These are phyloP conservation scores for Ambrosia artemisiifolia DNA, from an alignment of 129 eudicot genomes.

Conservation along the genomic window DNA sequence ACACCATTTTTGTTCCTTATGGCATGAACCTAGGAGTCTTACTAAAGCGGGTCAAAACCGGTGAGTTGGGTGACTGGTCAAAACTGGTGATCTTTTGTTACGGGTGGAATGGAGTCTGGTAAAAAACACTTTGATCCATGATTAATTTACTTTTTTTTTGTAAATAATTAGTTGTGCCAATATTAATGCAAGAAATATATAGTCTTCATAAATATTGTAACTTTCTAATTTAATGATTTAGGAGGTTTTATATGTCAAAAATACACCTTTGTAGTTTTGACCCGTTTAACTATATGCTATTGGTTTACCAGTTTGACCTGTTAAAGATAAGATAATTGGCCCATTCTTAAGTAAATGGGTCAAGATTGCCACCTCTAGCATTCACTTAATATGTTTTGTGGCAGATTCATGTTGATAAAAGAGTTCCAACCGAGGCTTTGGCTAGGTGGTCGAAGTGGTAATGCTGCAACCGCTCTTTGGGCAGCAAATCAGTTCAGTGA, in stretches of 20 bases:
- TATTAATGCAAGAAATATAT: background rate
- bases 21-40: too few relatives aligned
- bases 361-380: background rate
- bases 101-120: background rate
- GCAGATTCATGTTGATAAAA: slow-evolving; percentile 91
- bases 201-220: background rate
- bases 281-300: background rate
- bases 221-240: background rate
- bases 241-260: background rate
- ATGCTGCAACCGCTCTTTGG: slow-evolving; percentile 96
- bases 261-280: background rate
- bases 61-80: background rate
- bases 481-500: slow-evolving; percentile 96
- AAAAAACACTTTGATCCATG: background rate
- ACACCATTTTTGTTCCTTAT: too few relatives aligned
- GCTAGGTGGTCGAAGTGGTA: slow-evolving; percentile 96
- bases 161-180: background rate
- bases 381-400: background rate
- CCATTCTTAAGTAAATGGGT: background rate
- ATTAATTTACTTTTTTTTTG: background rate
- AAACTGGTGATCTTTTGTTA: background rate
- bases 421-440: slow-evolving; percentile 98
- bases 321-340: background rate
- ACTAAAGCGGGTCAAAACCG: background rate
- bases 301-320: background rate